A percentile compares a stretch with the other conserved stretches of the same genome.
These are phyloP conservation scores for Quillaja saponaria DNA, from an alignment of 306 rosid species.

Conservation along the genomic window DNA sequence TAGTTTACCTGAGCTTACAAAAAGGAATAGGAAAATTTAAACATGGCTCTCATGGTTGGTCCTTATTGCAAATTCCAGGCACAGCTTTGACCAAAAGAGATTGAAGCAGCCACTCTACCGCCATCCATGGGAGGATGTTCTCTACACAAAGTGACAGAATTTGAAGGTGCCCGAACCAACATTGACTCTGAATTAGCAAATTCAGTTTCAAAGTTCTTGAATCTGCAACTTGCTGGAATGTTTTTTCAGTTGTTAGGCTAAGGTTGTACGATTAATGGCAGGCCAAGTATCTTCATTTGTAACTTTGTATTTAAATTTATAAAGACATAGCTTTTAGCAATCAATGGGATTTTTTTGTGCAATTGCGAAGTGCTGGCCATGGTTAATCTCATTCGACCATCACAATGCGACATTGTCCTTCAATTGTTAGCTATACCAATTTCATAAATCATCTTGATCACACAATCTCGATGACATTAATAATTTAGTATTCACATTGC, in stretches of 20 bases:
- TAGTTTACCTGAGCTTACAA: no score
- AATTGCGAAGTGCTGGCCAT: no score
- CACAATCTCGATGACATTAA: no score
- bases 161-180: constrained; percentile 21
- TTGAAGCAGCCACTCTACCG: constrained; percentile 98
- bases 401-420: no score
- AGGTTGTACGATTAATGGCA: constrained; percentile 45
- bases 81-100: constrained; percentile 98
- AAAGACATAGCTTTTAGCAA: no score
- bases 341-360: no score
- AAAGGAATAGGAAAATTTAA: neutral
- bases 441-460: no score
- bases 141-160: constrained; percentile 80
- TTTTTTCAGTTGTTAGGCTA: constrained; percentile 40
- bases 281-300: constrained; percentile 31
- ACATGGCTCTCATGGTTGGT: constrained; percentile 21
- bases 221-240: constrained; percentile 43
- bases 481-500: no score
- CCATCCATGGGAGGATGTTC: constrained; percentile 99
- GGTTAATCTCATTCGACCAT: no score
- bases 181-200: constrained; percentile 24
- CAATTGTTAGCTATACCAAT: no score
- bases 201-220: constrained; percentile 21
- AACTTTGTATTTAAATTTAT: constrained; percentile 46
- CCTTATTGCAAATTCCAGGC: constrained; percentile 56